These are phyloP conservation scores for Capsicum chinense DNA, from an alignment of 257 asterid species.

Conservation along the genomic window DNA sequence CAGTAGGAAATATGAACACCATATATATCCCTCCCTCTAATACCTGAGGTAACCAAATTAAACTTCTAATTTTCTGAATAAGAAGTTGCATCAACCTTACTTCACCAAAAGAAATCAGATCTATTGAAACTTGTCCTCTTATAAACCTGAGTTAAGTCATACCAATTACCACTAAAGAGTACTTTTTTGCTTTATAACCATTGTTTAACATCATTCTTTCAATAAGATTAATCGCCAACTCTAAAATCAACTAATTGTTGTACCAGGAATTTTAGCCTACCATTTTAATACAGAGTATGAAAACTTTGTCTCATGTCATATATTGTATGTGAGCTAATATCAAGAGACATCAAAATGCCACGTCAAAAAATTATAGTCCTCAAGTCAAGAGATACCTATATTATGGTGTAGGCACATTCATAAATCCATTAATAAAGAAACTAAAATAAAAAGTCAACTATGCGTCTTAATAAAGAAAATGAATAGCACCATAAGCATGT, in stretches of 20 bases:
- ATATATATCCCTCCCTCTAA: background rate
- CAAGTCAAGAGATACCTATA: background rate
- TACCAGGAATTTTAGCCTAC: background rate
- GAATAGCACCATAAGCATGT: no score
- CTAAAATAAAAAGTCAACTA: no score
- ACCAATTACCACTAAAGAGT: background rate
- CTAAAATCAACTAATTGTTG: background rate
- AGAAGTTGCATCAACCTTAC: background rate
- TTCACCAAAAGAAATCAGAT: background rate
- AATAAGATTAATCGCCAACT: background rate
- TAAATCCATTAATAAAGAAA: no score
- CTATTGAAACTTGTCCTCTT: background rate
- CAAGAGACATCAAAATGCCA: background rate
- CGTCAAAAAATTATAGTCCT: no score
- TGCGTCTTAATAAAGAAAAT: background rate
- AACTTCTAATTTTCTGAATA: constrained; percentile 1
- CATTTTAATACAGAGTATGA: background rate
- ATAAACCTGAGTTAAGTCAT: constrained; percentile 10
- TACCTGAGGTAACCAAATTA: constrained; percentile 6
- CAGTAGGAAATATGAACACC: background rate
- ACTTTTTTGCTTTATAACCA: background rate
- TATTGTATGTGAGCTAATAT: background rate
- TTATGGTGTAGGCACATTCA: background rate
- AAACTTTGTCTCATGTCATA: background rate
- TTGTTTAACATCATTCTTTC: background rate